Evolutionary conservation across 352 stramenopile species (phyloP), one percentile per base, ranked within the genome.

Genomic region (Achlya hypogyna): DNA sequence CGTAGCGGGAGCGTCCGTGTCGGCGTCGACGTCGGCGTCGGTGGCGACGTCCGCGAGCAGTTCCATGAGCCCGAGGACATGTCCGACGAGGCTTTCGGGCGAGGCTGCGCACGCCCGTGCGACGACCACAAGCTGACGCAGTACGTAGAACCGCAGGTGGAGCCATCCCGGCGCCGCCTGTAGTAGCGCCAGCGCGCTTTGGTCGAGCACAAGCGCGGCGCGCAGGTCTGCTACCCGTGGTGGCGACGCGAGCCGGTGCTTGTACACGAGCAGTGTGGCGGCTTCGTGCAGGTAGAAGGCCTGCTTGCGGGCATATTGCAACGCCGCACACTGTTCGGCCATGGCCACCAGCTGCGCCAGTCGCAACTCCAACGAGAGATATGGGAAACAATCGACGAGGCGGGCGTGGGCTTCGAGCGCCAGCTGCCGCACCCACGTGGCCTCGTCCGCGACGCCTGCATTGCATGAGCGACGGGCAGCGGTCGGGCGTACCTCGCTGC

Each of bases 231-330:
- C 67, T 31, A 75, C 62, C 14, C 72, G 70, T 68, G 78, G 73
- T 1, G 62, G 43, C 1, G 74, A 66, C 27, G 29, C 68, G 53
- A 4, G 62, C 59, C 5, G 63, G 32, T 28, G 25, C 58, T 4
- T 62, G 45, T 52, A 35, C 34, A 71, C 38, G 18, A 91, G 65
- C 5, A 88, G 64, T 22, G 72, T 75, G 5, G 71, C 77, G 0
- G 82, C 82, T 73, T 94, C 86, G 28, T 91, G 82, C 8, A 94
- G 73, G 53, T 88, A 83, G 22, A 94, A 69, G 5, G 78, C 78
- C 25, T 64, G 56, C 25, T 53, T 64, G 6, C 42, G 56, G 8
- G 28, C 29, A 22, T 20, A 64, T 9, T 32, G 20, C 70, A 89
- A 85, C 49, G 78, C 79, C 14, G 79, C 76, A 9, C 77, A 70